A percentile compares a stretch with the other conserved stretches of the same genome.
Evolutionary conservation across 164 flowering plant species (phyloP).

Genomic region (Sedum album): DNA sequence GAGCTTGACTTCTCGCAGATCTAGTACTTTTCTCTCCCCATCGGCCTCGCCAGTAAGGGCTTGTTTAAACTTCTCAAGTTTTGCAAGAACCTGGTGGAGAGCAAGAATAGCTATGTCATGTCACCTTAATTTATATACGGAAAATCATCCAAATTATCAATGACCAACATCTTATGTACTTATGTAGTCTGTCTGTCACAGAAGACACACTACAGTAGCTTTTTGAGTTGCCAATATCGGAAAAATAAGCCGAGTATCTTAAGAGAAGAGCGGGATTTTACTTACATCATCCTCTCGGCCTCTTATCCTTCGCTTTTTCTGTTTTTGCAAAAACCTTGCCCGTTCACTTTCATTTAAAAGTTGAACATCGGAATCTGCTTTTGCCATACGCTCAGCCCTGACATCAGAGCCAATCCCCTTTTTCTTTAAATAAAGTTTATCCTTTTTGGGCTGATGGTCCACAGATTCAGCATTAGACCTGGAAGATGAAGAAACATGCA

Average conservation of each 20-base stretch:
- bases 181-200: not conserved
- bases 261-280: not conserved
- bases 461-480: conserved; percentile 36
- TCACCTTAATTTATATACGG: not conserved
- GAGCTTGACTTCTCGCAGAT: conserved; percentile 21
- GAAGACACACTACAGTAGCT: not conserved
- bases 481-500: conserved; percentile 1
- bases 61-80: conserved; percentile 60
- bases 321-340: conserved; percentile 63
- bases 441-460: conserved; percentile 47
- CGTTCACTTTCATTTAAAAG: conserved; percentile 56
- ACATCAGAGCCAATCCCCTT: conserved; percentile 93
- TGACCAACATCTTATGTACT: not conserved
- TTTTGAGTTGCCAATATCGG: not conserved
- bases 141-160: not conserved
- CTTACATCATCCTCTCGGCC: conserved; percentile 93
- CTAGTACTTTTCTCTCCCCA: conserved; percentile 19
- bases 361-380: conserved; percentile 74
- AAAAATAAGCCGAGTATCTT: not conserved
- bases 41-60: conserved; percentile 12
- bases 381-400: conserved; percentile 67
- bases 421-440: conserved; percentile 66
- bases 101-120: not conserved
- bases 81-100: conserved; percentile 52
- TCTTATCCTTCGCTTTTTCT: conserved; percentile 73